A percentile compares a stretch with the other conserved stretches of the same genome.
Conservation (phyloP, 257 asterid genomes). For the Solanum clarkiae region DNA sequence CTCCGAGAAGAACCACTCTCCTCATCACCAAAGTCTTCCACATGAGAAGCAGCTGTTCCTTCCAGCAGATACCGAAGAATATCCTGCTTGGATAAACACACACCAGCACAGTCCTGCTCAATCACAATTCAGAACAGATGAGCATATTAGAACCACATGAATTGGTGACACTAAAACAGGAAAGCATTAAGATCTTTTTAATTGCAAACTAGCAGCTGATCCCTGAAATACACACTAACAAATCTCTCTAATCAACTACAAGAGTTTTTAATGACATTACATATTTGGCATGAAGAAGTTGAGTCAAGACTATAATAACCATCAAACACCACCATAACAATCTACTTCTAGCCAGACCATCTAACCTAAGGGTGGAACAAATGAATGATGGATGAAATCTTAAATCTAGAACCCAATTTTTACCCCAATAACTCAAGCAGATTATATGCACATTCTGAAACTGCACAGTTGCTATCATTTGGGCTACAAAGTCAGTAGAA, state of each 20-base stretch:
- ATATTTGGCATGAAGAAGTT: background rate
- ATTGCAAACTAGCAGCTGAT: background rate
- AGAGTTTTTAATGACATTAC: background rate
- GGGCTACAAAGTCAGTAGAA: background rate
- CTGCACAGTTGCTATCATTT: background rate
- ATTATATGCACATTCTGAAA: background rate
- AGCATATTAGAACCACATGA: background rate
- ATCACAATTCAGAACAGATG: slow-evolving; percentile 5
- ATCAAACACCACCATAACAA: background rate
- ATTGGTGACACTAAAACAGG: background rate
- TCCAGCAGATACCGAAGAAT: slow-evolving; percentile 36
- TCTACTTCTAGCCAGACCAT: background rate
- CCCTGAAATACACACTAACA: background rate
- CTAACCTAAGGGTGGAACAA: background rate
- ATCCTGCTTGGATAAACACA: slow-evolving; percentile 53
- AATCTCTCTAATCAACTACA: background rate
- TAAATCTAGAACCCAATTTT: background rate
- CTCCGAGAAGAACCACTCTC: slow-evolving; percentile 22
- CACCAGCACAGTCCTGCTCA: slow-evolving; percentile 59
- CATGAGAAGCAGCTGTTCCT: slow-evolving; percentile 64
- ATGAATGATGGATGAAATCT: background rate
- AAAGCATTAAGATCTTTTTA: background rate
- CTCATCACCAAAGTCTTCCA: slow-evolving; percentile 35
- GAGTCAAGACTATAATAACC: background rate
- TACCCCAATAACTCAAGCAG: background rate